These are phyloP conservation scores for Talaromyces funiculosus DNA, from an alignment of 2,329 filamentous ascomycete genomes.

Conservation along the genomic window DNA sequence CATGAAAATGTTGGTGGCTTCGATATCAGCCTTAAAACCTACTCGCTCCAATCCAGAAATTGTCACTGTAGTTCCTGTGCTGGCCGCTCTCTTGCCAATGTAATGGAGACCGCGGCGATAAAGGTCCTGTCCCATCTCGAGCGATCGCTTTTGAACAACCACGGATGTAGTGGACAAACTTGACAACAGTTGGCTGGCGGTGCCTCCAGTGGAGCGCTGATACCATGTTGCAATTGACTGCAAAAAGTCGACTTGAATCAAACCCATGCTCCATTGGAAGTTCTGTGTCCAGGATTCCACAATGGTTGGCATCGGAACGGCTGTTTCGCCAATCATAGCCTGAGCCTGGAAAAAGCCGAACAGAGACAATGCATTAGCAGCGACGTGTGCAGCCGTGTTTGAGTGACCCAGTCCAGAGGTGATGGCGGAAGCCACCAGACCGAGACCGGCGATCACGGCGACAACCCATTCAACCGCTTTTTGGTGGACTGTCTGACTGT, in stretches of 20 bases:
- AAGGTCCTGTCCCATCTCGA: slow-evolving; percentile 32
- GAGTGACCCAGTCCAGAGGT: slow-evolving; percentile 87
- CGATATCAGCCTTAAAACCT: slow-evolving; percentile 77
- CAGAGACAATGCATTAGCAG: slow-evolving; percentile 86
- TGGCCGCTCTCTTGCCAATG: slow-evolving; percentile 51
- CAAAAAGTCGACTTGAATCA: slow-evolving; percentile 81
- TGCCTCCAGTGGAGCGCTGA: slow-evolving; percentile 85
- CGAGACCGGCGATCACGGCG: slow-evolving; percentile 78
- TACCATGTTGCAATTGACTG: slow-evolving; percentile 93
- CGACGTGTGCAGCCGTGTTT: slow-evolving; percentile 90
- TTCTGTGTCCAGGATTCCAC: slow-evolving; percentile 93
- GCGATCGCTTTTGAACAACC: slow-evolving; percentile 67
- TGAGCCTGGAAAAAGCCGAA: slow-evolving; percentile 94
- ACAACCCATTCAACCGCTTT: slow-evolving; percentile 84
- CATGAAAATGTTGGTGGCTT: slow-evolving; percentile 87
- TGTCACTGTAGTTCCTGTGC: slow-evolving; percentile 41
- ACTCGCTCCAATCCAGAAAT: slow-evolving; percentile 85
- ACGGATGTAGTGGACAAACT: slow-evolving; percentile 70
- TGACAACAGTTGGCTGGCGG: slow-evolving; percentile 70
- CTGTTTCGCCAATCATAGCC: slow-evolving; percentile 80
- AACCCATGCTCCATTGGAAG: slow-evolving; percentile 97
- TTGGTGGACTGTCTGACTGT: slow-evolving; percentile 87
- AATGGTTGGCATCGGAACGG: slow-evolving; percentile 76
- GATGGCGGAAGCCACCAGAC: slow-evolving; percentile 76
- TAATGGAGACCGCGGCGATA: slow-evolving; percentile 30